Evolutionary conservation across 768 basidiomycete genomes (phyloP), one percentile per base, ranked within the genome.

Genomic region (Grammothele lineata): DNA sequence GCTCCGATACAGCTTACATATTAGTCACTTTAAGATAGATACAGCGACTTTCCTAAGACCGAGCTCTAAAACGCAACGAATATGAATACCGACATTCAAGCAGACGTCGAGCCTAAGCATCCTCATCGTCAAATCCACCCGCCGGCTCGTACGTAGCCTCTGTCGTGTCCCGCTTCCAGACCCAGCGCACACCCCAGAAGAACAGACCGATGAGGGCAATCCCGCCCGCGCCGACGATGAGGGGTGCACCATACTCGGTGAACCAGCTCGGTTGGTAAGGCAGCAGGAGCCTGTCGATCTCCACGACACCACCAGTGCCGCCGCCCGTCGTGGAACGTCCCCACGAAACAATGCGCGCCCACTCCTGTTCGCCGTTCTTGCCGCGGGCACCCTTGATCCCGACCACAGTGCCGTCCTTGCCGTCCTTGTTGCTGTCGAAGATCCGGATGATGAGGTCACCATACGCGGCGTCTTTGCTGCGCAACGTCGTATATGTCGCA

Each of bases 191-290:
- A n/a, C 75, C 83, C 60, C 80, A 80, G 66, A 91, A 87, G 64
- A 92, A 85, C 9, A 68, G 59, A 51, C 79, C 75, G 51, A 92
- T 87, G 9, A 79, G 51, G 23, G 78, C 34, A 23, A 86, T 59
- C 5, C 86, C 89, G 21, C 80, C 55, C 1, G 68, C 67, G 3
- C 79, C 80, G 4, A 87, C 80, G 23, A 75, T 68, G n/a, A 77
- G 56, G 0, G 90, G 88, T 4, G 75, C 73, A 33, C 89, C 87
- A 58, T 83, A 92, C 58, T 80, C 71, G 30, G 78, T 70, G 81
- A 85, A 92, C 90, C 89, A 91, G 4, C 83, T 75, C 3, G 95
- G 92, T 48, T 83, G 70, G 63, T 92, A 98, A 26, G 96, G 96
- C 19, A 83, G 60, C 44, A 99, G 69, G 11, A 97, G 72, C 34